Evolutionary conservation across 208 protist genomes (phyloP).

Genomic region (Trypanosoma conorhini): DNA sequence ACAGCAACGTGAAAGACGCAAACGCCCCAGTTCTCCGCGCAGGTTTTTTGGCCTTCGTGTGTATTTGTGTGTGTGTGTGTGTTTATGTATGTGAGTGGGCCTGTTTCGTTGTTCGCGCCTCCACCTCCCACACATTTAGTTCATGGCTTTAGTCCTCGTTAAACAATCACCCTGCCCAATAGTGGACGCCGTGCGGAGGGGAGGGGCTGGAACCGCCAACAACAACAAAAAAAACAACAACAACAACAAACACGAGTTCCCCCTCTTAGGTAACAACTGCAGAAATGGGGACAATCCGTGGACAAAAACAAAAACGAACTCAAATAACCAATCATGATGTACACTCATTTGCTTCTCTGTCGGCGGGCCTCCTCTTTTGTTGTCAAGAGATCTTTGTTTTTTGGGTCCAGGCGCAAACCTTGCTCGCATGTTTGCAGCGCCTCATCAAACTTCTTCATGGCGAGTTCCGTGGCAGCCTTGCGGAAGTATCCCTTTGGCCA

Average conservation of each 20-base stretch:
- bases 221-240: background rate
- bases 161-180: background rate
- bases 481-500: slow-evolving; percentile 95
- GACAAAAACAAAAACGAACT: slow-evolving; percentile 2
- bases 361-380: slow-evolving; percentile 60
- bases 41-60: background rate
- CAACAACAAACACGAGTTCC: background rate
- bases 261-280: background rate
- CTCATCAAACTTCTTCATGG: slow-evolving; percentile 65
- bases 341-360: slow-evolving; percentile 3
- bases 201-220: background rate
- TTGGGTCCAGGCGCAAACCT: slow-evolving; percentile 65
- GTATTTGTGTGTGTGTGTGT: background rate
- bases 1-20: background rate
- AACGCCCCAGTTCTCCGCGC: background rate
- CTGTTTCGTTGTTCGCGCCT: background rate
- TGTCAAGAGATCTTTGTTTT: slow-evolving; percentile 66
- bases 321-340: background rate
- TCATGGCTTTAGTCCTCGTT: background rate
- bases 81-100: no score
- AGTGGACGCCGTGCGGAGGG: background rate
- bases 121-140: background rate
- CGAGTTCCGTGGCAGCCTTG: slow-evolving; percentile 75
- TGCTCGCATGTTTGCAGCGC: slow-evolving; percentile 52
- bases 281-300: background rate